These are phyloP conservation scores for Pholiota molesta DNA, from an alignment of 768 basidiomycete species.

Conservation along the genomic window DNA sequence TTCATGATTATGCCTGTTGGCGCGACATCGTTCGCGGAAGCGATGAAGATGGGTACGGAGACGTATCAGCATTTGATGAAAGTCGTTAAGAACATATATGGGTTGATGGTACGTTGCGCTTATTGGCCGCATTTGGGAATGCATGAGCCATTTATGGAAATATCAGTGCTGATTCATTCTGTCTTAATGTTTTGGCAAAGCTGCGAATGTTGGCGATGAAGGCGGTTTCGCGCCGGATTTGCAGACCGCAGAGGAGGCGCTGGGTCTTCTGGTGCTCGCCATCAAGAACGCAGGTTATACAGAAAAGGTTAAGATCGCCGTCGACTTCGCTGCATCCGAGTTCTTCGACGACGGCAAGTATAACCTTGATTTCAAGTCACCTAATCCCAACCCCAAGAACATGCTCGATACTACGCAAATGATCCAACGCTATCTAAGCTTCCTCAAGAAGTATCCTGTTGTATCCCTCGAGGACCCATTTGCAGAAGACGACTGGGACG, in stretches of 20 bases:
- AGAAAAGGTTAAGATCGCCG: slow-evolving; percentile 13
- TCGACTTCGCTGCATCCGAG: slow-evolving; percentile 17
- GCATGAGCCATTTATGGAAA: not conserved
- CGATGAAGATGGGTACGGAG: slow-evolving; percentile 14
- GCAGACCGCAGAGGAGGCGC: slow-evolving; percentile 11
- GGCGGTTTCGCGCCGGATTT: slow-evolving; percentile 17
- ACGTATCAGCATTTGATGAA: slow-evolving; percentile 14
- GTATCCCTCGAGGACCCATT: slow-evolving; percentile 16
- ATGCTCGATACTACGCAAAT: slow-evolving; percentile 4
- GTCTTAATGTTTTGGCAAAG: not conserved
- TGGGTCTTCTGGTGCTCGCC: slow-evolving; percentile 12
- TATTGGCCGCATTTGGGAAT: not conserved
- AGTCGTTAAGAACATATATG: slow-evolving; percentile 12
- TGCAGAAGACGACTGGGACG: slow-evolving; percentile 15
- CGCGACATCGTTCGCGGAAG: slow-evolving; percentile 12
- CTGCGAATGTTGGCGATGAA: slow-evolving; percentile 15
- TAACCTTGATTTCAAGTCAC: slow-evolving; percentile 17
- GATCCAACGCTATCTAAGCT: slow-evolving; percentile 1
- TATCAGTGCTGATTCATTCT: not conserved
- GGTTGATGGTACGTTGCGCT: slow-evolving; percentile 6
- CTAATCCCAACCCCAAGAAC: slow-evolving; percentile 6
- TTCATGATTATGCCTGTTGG: slow-evolving; percentile 18
- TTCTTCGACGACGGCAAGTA: slow-evolving; percentile 17
- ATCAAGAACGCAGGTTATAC: slow-evolving; percentile 14
- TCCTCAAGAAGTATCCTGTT: slow-evolving; percentile 16